Evolutionary conservation across 1,284 basidiomycete species (phyloP), one percentile per base, ranked within the genome.

Genomic region (Tremellales sp.): DNA sequence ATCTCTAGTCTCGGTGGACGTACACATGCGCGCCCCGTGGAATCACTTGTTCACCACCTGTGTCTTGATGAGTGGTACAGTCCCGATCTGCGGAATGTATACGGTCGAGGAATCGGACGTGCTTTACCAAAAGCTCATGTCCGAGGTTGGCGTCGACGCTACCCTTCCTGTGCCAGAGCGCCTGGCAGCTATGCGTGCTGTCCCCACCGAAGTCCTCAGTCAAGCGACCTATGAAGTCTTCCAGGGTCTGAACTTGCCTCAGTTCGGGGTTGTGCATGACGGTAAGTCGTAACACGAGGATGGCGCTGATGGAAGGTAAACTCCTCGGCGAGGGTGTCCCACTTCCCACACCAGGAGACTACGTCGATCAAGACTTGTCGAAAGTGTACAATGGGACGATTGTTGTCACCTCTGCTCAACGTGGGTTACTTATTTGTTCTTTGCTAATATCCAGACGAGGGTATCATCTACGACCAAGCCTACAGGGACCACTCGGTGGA

Each of bases 31-130:
- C 19, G n/a, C 42, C 5, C 31, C 42, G 3, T 28, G 28, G 24
- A 43, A 43, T 24, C 10, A 43, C 31, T 24, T 43, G 13, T 34
- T 43, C 32, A 4, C 27, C 5, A 28, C 42, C 4, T 24, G 24
- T 24, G 28, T 43, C 6, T 31, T 43, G 14, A 28, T 31, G 16
- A 28, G 24, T 32, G 42, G 42, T 13, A 43, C 42, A 5, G 28
- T 28, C 12, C 42, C 42, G 22, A 43, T 43, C 22, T 43, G 42
- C 24, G 42, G 42, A 16, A 24, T 43, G 28, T 43, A 43, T 19
- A 43, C 42, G 12, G 24, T 24, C 24, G 31, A 43, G 25, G 42
- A 43, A 34, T 43, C 24, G 14, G 42, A 43, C 14, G 31, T 43
- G 16, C 10, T 43, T 18, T 43, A 43, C 22, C 28, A 43, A 14